phyloP scores from a whole-genome alignment of 106 monocot species.

The Amphibolis antarctica region DNA sequence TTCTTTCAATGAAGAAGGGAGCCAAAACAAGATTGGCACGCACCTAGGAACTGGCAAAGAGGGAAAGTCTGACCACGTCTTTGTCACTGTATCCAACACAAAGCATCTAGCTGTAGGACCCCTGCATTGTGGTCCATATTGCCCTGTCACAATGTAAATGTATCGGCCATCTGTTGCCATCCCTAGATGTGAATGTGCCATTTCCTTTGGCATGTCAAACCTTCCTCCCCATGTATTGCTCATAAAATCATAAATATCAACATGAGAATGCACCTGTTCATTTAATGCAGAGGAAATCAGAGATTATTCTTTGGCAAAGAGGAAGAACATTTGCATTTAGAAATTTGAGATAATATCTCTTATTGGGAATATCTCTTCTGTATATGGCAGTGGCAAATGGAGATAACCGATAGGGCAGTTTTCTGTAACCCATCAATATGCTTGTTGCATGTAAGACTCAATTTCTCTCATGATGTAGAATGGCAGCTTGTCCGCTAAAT shows the following conservation, averaged over 20 bases:
- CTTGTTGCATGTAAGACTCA: too few relatives aligned
- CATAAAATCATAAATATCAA: conserved; percentile 81
- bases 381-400: too few relatives aligned
- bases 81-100: conserved; percentile 69
- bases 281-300: background rate
- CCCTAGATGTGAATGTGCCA: conserved; percentile 98
- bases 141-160: conserved; percentile 85
- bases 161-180: conserved; percentile 87
- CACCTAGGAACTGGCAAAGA: conserved; percentile 81
- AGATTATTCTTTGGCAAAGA: background rate
- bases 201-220: conserved; percentile 88
- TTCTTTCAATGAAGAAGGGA: background rate
- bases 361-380: too few relatives aligned
- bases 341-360: too few relatives aligned
- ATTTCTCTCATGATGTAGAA: too few relatives aligned
- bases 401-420: too few relatives aligned
- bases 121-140: conserved; percentile 96
- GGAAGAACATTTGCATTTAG: too few relatives aligned
- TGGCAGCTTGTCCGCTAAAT: too few relatives aligned
- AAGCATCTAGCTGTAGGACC: conserved; percentile 69
- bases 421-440: too few relatives aligned
- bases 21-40: background rate
- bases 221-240: conserved; percentile 78
- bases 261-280: conserved; percentile 90
- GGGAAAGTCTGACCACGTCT: conserved; percentile 68